Evolutionary conservation across 2,329 filamentous ascomycete species (phyloP), one percentile per base, ranked within the genome.

Genomic region (Penicillium psychrosexuale): DNA sequence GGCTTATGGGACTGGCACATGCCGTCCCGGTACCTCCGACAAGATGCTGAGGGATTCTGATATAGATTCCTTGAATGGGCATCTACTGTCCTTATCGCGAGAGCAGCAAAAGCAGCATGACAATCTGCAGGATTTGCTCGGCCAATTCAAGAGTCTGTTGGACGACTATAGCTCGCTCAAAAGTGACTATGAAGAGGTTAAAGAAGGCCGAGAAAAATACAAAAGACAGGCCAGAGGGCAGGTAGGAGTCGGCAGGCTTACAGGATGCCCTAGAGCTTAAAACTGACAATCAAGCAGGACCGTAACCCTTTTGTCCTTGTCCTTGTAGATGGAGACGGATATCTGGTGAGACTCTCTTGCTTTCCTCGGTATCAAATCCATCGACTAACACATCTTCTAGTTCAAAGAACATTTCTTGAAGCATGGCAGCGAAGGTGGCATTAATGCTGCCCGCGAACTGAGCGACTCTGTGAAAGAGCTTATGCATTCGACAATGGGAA

Each of bases 301-400:
- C 77, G 80, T 19, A 82, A 82, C 57, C 79, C 83, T 0, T 87
- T 86, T 60, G 82, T 83, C 1, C 73, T 87, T 2, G 79, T 87
- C 7, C 72, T 87, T 0, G 72, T 87, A 12, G 84, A 87, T 53
- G 84, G 83, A 19, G 83, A 87, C 67, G 82, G 81, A 45, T 86
- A 85, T 61, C 63, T 79, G 22, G 64, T 72, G 40, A 55, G 66
- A 47, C 38, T 45, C 7, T 2, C 1, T 13, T 30, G 7, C 24
- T 8, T 22, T 15, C 5, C 17, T 61, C 78, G 82, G 93, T 66
- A 90, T 90, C 11, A 5, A 15, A 28, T 27, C 15, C 6, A 17
- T 52, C 71, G 40, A 58, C 47, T 27, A 43, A 30, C 13, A 1
- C 5, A 19, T 88, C 24, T 15, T 46, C 80, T 89, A 95, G 82